A percentile compares a stretch with the other conserved stretches of the same genome.
Conservation (phyloP, 108 stramenopile species). For the Skeletonema marinoi region DNA sequence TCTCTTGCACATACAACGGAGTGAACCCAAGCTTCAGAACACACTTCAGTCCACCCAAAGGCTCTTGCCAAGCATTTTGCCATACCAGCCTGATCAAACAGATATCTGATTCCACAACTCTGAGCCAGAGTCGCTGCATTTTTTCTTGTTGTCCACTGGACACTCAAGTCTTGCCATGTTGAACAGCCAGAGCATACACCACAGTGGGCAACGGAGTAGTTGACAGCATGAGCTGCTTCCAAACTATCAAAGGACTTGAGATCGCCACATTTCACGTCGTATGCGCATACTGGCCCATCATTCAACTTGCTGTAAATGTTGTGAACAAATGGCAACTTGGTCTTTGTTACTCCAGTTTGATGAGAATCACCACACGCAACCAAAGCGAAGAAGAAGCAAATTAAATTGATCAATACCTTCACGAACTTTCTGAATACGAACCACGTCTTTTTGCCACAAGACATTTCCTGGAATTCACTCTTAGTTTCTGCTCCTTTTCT, state of each 20-base stretch:
- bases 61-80: background rate
- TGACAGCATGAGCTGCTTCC: conserved; percentile 6
- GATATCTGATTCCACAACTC: background rate
- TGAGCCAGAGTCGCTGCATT: background rate
- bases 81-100: background rate
- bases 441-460: background rate
- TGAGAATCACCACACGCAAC: background rate
- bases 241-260: conserved; percentile 22
- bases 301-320: background rate
- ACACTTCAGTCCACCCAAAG: background rate
- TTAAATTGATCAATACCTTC: background rate
- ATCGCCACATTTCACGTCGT: background rate
- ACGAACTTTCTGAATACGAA: conserved; percentile 3
- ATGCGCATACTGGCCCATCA: background rate
- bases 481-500: background rate
- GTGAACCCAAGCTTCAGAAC: background rate
- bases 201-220: conserved; percentile 36
- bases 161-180: conserved; percentile 35
- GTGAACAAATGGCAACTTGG: background rate
- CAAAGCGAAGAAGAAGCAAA: background rate
- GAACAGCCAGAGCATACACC: conserved; percentile 34
- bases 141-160: conserved; percentile 33
- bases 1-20: conserved; percentile 31
- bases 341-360: background rate
- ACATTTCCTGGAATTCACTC: conserved; percentile 3